Evolutionary conservation across 345 rosid species (phyloP).

Genomic region (Eucalyptus lansdowneana): DNA sequence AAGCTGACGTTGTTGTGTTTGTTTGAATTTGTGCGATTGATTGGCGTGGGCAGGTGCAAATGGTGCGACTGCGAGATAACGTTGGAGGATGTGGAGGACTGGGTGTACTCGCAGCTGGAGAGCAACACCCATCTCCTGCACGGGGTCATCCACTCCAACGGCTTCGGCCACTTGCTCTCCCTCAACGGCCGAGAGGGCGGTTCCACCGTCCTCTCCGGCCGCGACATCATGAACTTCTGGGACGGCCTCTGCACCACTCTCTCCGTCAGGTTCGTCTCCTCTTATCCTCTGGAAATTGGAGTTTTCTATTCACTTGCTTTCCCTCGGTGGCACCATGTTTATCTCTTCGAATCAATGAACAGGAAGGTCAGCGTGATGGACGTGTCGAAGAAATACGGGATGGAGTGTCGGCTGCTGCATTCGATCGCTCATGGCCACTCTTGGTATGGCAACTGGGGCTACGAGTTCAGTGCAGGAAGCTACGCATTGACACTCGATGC

Average conservation of each 20-base stretch:
- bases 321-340: background rate
- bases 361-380: slow-evolving; percentile 70
- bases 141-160: slow-evolving; percentile 66
- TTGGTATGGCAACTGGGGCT: slow-evolving; percentile 71
- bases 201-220: slow-evolving; percentile 43
- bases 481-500: slow-evolving; percentile 44
- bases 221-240: slow-evolving; percentile 67
- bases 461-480: slow-evolving; percentile 51
- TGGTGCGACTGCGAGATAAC: slow-evolving; percentile 27
- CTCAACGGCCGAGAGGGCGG: slow-evolving; percentile 74
- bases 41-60: slow-evolving; percentile 18
- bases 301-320: too few relatives aligned
- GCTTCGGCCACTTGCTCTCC: slow-evolving; percentile 59
- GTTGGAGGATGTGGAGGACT: slow-evolving; percentile 33
- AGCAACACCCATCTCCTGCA: slow-evolving; percentile 51
- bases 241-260: slow-evolving; percentile 43
- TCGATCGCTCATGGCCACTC: slow-evolving; percentile 41
- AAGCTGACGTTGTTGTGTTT: background rate
- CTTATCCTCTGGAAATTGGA: background rate
- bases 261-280: slow-evolving; percentile 24
- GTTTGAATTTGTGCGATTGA: background rate
- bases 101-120: slow-evolving; percentile 50
- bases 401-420: slow-evolving; percentile 49
- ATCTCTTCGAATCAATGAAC: background rate
- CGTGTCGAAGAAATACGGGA: slow-evolving; percentile 53